Evolutionary conservation across 805 yeast genomes (phyloP).

Genomic region (Yamadazyma phyllophila): DNA sequence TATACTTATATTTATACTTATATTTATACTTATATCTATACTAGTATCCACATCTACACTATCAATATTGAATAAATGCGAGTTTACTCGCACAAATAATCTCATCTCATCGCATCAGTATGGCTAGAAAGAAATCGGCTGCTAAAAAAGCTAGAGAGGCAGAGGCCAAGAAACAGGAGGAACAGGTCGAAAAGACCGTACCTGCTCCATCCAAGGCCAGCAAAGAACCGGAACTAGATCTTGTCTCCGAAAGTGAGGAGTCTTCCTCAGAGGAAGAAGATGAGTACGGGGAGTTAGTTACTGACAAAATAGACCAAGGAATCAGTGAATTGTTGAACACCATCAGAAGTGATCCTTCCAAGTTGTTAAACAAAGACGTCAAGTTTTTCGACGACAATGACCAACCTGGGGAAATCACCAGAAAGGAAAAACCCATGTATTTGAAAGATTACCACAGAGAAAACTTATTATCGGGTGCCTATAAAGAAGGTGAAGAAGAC

Average conservation of each 20-base stretch:
- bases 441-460: conserved; percentile 91
- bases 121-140: conserved; percentile 90
- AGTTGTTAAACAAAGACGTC: conserved; percentile 62
- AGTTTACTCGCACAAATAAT: background rate
- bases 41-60: no score
- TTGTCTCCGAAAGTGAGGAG: conserved; percentile 3
- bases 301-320: conserved; percentile 81
- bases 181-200: background rate
- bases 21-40: background rate
- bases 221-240: conserved; percentile 4
- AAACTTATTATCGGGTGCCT: conserved; percentile 69
- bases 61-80: background rate
- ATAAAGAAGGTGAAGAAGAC: conserved; percentile 46
- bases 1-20: background rate
- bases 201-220: background rate
- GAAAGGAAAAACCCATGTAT: conserved; percentile 63
- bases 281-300: conserved; percentile 83
- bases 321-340: conserved; percentile 70
- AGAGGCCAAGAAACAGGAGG: conserved; percentile 13
- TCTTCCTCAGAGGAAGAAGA: conserved; percentile 71
- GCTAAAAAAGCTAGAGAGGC: conserved; percentile 63
- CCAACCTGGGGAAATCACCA: conserved; percentile 18
- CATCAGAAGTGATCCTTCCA: conserved; percentile 63
- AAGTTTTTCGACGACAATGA: conserved; percentile 58
- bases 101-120: conserved; percentile 27